A percentile compares a stretch with the other conserved stretches of the same genome.
phyloP scores from a whole-genome alignment of 164 flowering plant genomes.

The Vitis rupestris region DNA sequence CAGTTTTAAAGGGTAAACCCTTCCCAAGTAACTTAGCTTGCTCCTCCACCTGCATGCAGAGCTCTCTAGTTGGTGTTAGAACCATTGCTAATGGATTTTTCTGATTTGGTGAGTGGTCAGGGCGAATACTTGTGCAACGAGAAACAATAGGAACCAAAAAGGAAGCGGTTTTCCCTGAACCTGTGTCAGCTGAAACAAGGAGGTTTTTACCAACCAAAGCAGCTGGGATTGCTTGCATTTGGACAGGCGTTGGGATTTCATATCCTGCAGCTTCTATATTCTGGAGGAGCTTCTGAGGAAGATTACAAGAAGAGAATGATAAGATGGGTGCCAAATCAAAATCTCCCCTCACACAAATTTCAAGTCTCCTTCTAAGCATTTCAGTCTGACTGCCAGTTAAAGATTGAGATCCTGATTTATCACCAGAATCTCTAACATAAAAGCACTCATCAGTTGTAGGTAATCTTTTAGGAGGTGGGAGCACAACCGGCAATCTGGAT shows the following conservation, averaged over 20 bases:
- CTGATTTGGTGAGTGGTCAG: conserved; percentile 12
- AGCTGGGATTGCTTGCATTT: conserved; percentile 94
- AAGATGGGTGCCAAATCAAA: conserved; percentile 51
- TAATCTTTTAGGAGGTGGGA: conserved; percentile 32
- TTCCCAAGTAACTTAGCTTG: conserved; percentile 84
- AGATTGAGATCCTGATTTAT: conserved; percentile 15
- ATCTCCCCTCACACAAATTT: conserved; percentile 61
- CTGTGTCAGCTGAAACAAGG: conserved; percentile 90
- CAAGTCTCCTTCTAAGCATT: conserved; percentile 52
- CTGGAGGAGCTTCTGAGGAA: conserved; percentile 61
- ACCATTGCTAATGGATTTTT: conserved; percentile 75
- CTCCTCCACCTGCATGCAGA: conserved; percentile 86
- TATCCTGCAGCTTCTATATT: conserved; percentile 75
- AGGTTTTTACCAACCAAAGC: conserved; percentile 70
- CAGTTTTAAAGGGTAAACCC: conserved; percentile 89
- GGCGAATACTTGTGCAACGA: conserved; percentile 39
- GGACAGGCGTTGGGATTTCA: conserved; percentile 88
- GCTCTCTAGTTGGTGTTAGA: conserved; percentile 89
- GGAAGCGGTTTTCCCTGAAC: conserved; percentile 90
- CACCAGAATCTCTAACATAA: conserved; percentile 59
- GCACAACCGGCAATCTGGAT: conserved; percentile 17
- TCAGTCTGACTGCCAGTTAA: conserved; percentile 36
- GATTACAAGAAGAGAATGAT: conserved; percentile 63
- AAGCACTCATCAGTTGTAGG: conserved; percentile 75
- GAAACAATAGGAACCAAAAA: conserved; percentile 77